Evolutionary conservation across 495 filamentous ascomycete genomes (phyloP), one percentile per base, ranked within the genome.

Genomic region (Penicillium diatomitis): DNA sequence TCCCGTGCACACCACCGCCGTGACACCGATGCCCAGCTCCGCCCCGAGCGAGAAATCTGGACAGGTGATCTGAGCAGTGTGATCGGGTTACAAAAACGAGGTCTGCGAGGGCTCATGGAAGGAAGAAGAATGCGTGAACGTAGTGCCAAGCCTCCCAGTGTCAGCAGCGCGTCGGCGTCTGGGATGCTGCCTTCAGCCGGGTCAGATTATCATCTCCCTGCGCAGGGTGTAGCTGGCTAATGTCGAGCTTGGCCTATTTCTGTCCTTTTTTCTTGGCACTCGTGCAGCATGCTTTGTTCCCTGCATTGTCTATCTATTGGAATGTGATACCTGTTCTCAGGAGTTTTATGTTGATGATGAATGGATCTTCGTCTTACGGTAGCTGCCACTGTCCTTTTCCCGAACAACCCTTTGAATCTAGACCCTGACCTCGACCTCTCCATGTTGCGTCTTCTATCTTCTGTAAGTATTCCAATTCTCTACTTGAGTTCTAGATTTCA

Each of bases 1-100:
- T 58, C 60, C 3, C 54, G 52, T 33, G 40, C 52, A 10, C 57
- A 61, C 37, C 56, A 55, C 34, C 63, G 66, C 30, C 64, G 69
- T 29, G 63, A 60, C 40, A 71, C 69, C 2, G 65, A 72, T 45
- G 54, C 58, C 5, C 30, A 44, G 11, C 41, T 44, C 34, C 57
- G 57, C 6, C 57, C 60, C 8, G 55, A 65, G 41, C 56, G 61
- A 38, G 86, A 89, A 56, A 73, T 91, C 20, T 96, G 90, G 90
- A 77, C 72, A 8, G 85, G 91, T 8, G 84, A 90, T 60, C 56
- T 95, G 30, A 95, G 88, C 64, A 87, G 87, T 44, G 91, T 96
- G n/a, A 94, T 98, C 49, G 92, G 92, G 0, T 57, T 98, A 48
- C 92, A 98, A 73, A 98, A 97, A 71, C 74, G 92, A 33, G 92